A percentile compares a stretch with the other conserved stretches of the same genome.
Evolutionary conservation across 306 rosid species (phyloP).

Genomic region (Arachis stenosperma): DNA sequence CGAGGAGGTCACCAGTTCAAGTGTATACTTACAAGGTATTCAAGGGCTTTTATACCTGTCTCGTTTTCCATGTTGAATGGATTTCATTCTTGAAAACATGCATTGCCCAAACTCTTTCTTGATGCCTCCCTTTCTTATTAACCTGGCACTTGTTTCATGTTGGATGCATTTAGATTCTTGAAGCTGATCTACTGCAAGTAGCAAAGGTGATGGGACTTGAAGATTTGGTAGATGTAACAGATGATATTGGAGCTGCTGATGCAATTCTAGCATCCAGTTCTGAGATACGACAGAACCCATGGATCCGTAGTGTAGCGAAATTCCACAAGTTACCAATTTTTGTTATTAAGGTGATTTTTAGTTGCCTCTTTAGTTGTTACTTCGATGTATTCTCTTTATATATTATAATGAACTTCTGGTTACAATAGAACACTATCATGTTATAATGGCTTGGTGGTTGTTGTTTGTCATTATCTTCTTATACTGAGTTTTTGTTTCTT

Average conservation of each 20-base stretch:
- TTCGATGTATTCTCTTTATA: conserved; percentile 22
- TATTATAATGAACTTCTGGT: conserved; percentile 29
- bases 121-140: background rate
- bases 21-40: conserved; percentile 80
- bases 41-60: background rate
- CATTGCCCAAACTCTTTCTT: conserved; percentile 2
- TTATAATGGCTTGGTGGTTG: background rate
- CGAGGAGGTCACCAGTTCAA: conserved; percentile 66
- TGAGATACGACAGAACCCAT: conserved; percentile 79
- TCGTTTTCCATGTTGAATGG: conserved; percentile 22
- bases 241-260: conserved; percentile 84
- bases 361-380: conserved; percentile 27
- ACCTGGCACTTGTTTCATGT: conserved; percentile 20
- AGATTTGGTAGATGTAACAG: conserved; percentile 71
- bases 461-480: background rate
- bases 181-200: conserved; percentile 91
- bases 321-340: conserved; percentile 87
- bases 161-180: conserved; percentile 66
- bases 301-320: conserved; percentile 92
- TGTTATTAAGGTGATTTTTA: conserved; percentile 76
- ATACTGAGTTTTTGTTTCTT: conserved; percentile 37
- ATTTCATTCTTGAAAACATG: conserved; percentile 25
- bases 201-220: conserved; percentile 91
- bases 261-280: conserved; percentile 80
- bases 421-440: background rate